Percentiles rank a stretch among this genome's conserved stretches.
Evolutionary conservation across 805 yeast genomes (phyloP).

Genomic region (Lachancea sp.): DNA sequence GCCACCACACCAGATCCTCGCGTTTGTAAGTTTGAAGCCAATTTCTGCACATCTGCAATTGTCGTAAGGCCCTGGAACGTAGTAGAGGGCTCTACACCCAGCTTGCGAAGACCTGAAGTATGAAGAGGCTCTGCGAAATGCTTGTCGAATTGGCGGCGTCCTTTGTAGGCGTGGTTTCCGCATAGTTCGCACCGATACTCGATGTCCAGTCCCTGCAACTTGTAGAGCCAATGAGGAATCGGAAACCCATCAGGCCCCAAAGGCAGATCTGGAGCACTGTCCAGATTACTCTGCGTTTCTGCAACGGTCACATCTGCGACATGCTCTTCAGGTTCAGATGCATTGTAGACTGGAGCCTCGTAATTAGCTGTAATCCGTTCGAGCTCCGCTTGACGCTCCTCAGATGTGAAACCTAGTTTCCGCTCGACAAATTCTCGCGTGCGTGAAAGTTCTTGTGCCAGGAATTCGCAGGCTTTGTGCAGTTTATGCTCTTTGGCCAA

Average conservation of each 20-base stretch:
- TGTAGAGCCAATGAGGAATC: constrained; percentile 89
- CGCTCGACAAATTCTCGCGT: constrained; percentile 64
- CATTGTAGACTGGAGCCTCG: constrained; percentile 33
- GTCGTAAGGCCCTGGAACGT: constrained; percentile 56
- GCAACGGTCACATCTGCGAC: neutral
- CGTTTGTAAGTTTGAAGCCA: constrained; percentile 46
- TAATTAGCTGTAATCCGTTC: constrained; percentile 36
- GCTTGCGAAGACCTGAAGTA: constrained; percentile 59
- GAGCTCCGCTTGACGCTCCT: constrained; percentile 56
- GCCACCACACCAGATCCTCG: neutral
- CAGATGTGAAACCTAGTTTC: constrained; percentile 56
- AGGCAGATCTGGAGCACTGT: constrained; percentile 48
- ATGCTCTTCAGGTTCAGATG: constrained; percentile 35
- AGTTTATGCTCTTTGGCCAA: constrained; percentile 37
- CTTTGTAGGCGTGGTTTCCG: constrained; percentile 65
- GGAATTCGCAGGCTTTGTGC: constrained; percentile 31
- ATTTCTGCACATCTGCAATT: constrained; percentile 59
- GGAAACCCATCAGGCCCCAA: constrained; percentile 86
- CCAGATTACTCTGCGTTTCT: neutral
- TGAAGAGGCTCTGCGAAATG: constrained; percentile 76
- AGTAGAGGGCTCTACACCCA: constrained; percentile 57
- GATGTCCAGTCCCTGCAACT: constrained; percentile 75
- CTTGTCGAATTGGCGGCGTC: constrained; percentile 60
- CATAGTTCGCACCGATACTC: constrained; percentile 80
- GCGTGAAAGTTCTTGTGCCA: constrained; percentile 38